These are phyloP conservation scores for Paramecium bursaria DNA, from an alignment of 73 alveolate species.

Conservation along the genomic window DNA sequence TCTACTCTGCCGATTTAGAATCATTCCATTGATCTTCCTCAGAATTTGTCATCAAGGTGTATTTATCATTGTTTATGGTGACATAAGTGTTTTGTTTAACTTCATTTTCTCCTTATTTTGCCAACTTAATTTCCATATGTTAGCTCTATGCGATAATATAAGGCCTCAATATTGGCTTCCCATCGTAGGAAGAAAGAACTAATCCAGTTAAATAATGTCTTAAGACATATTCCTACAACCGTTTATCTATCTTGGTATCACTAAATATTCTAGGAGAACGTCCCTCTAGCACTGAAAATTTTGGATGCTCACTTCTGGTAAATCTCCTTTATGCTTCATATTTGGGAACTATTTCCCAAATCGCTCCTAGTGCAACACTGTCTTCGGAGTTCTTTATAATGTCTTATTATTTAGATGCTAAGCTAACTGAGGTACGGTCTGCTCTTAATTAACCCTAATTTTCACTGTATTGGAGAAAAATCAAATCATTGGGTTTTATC, in stretches of 20 bases:
- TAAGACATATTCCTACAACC: not conserved
- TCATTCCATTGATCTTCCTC: slow-evolving; percentile 33
- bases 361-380: not conserved
- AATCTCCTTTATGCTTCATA: not conserved
- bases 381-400: not conserved
- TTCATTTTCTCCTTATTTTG: slow-evolving; percentile 24
- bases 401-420: not conserved
- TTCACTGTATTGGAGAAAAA: slow-evolving; percentile 27
- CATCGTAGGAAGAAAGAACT: not conserved
- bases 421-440: not conserved
- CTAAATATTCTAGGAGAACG: not conserved
- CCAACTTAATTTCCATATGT: not conserved
- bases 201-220: slow-evolving; percentile 31
- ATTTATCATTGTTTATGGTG: not conserved
- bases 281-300: not conserved
- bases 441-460: slow-evolving; percentile 12
- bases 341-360: not conserved
- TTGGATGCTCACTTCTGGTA: slow-evolving; percentile 1
- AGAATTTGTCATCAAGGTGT: not conserved
- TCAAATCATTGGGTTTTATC: slow-evolving; percentile 13
- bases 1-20: not conserved
- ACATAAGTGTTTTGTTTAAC: slow-evolving; percentile 8
- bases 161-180: not conserved
- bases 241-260: not conserved
- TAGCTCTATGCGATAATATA: not conserved